phyloP scores from a whole-genome alignment of 2,329 filamentous ascomycete genomes.

The Sporothrix globosa region DNA sequence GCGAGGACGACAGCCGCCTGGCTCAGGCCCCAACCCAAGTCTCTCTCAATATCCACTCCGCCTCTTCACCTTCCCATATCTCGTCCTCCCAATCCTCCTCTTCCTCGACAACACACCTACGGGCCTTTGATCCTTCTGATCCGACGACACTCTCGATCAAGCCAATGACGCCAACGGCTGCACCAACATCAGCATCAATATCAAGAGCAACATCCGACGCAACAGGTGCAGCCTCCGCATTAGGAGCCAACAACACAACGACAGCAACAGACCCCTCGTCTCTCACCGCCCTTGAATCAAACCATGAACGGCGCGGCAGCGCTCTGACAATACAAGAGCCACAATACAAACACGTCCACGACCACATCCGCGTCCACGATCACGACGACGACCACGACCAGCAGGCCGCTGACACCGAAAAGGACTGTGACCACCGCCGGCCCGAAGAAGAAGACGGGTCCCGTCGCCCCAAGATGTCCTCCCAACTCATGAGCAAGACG shows the following conservation, averaged over 20 bases:
- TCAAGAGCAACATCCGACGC: background rate
- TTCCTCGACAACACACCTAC: constrained; percentile 28
- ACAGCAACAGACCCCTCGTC: constrained; percentile 16
- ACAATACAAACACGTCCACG: background rate
- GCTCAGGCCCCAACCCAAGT: background rate
- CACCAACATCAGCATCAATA: background rate
- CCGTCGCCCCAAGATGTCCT: constrained; percentile 60
- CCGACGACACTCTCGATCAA: constrained; percentile 31
- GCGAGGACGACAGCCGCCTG: constrained; percentile 9
- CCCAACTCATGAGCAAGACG: constrained; percentile 72
- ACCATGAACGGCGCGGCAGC: constrained; percentile 24
- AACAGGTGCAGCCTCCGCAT: background rate
- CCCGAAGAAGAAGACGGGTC: constrained; percentile 53
- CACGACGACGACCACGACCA: background rate
- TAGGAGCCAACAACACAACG: background rate
- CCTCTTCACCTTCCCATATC: constrained; percentile 6
- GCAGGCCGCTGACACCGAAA: constrained; percentile 38
- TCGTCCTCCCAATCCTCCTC: constrained; percentile 25
- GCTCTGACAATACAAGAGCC: constrained; percentile 20
- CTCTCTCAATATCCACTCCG: background rate
- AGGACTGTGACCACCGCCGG: constrained; percentile 57
- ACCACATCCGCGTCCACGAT: background rate
- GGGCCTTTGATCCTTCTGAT: constrained; percentile 32
- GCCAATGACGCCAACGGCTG: constrained; percentile 13
- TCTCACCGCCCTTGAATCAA: background rate